These are phyloP conservation scores for Leccinum barrowsii DNA, from an alignment of 768 basidiomycete species.

Conservation along the genomic window DNA sequence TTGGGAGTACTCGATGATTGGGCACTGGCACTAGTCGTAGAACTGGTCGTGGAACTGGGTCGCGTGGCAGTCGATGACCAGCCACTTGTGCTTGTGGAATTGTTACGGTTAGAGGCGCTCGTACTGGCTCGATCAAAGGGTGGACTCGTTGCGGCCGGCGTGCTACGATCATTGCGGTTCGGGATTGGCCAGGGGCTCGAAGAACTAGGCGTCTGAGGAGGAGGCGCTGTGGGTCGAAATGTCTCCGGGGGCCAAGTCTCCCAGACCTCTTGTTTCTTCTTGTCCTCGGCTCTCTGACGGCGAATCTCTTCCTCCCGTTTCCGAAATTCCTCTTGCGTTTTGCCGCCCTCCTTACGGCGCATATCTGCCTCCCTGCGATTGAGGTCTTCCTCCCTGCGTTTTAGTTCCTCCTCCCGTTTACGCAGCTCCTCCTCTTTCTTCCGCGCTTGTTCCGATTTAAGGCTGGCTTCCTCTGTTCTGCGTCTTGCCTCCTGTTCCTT, in stretches of 20 bases:
- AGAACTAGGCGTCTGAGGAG: slow-evolving; percentile 28
- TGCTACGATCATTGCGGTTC: slow-evolving; percentile 31
- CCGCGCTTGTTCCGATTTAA: slow-evolving; percentile 22
- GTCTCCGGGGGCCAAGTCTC: slow-evolving; percentile 28
- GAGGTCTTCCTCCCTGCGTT: slow-evolving; percentile 32
- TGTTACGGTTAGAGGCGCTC: slow-evolving; percentile 26
- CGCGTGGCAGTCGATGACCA: slow-evolving; percentile 31
- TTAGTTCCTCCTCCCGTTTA: slow-evolving; percentile 28
- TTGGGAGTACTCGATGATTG: slow-evolving; percentile 26
- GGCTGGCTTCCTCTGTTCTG: slow-evolving; percentile 25
- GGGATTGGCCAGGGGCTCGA: slow-evolving; percentile 32
- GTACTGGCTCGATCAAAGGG: slow-evolving; percentile 31
- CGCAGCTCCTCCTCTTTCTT: slow-evolving; percentile 26
- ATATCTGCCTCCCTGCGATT: slow-evolving; percentile 30
- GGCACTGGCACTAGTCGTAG: slow-evolving; percentile 19
- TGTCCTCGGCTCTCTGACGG: slow-evolving; percentile 30
- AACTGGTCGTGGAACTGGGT: slow-evolving; percentile 23
- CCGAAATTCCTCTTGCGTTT: slow-evolving; percentile 26
- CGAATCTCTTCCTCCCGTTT: slow-evolving; percentile 33
- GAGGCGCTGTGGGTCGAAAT: slow-evolving; percentile 16
- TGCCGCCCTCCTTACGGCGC: slow-evolving; percentile 28
- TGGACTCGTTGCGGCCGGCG: slow-evolving; percentile 30
- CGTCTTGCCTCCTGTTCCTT: slow-evolving; percentile 32
- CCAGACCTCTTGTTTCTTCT: slow-evolving; percentile 27
- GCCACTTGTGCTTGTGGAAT: slow-evolving; percentile 16